phyloP scores from a whole-genome alignment of 1,139 yeast genomes.

The Debaryomyces psychrophilus region DNA sequence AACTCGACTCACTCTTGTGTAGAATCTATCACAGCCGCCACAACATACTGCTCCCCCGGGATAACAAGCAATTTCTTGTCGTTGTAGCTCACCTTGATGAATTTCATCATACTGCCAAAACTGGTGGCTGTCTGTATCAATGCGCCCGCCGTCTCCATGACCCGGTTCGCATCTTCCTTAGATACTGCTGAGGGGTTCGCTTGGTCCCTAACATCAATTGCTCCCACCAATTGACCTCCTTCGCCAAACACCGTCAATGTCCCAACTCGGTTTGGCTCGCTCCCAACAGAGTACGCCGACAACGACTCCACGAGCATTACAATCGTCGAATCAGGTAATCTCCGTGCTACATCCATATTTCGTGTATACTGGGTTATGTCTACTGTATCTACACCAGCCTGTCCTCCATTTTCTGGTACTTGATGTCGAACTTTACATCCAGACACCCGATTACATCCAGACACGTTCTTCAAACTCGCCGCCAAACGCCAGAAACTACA shows the following conservation, averaged over 20 bases:
- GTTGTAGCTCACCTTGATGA: slow-evolving; percentile 5
- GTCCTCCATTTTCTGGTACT: neutral
- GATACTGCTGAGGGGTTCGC: neutral
- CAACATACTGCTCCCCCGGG: slow-evolving; percentile 6
- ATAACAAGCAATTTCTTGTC: slow-evolving; percentile 7
- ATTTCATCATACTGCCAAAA: neutral
- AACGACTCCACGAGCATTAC: slow-evolving; percentile 9
- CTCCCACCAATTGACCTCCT: slow-evolving; percentile 5
- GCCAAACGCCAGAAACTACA: too few species aligned
- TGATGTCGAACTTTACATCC: neutral
- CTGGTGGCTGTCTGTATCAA: neutral
- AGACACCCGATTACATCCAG: too few species aligned
- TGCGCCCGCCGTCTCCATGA: neutral
- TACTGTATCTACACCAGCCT: too few species aligned
- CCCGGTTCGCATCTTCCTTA: slow-evolving; percentile 1
- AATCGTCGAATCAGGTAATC: slow-evolving; percentile 10
- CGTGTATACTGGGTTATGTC: neutral
- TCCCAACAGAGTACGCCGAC: slow-evolving; percentile 1
- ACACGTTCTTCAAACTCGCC: too few species aligned
- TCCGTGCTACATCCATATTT: slow-evolving; percentile 4
- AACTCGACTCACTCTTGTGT: neutral
- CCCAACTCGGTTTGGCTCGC: neutral
- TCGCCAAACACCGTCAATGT: slow-evolving; percentile 4
- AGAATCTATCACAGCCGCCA: slow-evolving; percentile 6
- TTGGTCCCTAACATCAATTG: neutral